Evolutionary conservation across 805 yeast genomes (phyloP).

Genomic region (Pachysolen tannophilus): DNA sequence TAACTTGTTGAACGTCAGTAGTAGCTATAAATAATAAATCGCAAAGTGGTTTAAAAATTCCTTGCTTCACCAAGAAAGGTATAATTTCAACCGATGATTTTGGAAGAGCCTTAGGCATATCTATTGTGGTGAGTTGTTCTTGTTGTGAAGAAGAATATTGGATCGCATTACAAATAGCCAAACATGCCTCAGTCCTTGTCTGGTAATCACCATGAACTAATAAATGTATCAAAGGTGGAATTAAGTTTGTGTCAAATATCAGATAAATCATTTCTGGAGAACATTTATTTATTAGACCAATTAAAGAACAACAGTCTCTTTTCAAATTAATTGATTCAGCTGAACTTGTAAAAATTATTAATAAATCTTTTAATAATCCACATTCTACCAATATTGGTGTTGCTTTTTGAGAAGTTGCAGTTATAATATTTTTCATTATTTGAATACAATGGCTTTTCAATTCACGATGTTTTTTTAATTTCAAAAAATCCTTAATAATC

Average conservation of each 20-base stretch:
- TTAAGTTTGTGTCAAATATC: constrained; percentile 6
- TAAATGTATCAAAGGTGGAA: constrained; percentile 8
- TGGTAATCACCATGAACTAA: constrained; percentile 1
- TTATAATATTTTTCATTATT: constrained; percentile 9
- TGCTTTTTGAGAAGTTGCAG: constrained; percentile 7
- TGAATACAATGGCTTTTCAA: constrained; percentile 4
- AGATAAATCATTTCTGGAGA: constrained; percentile 6
- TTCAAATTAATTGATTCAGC: constrained; percentile 4
- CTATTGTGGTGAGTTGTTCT: neutral
- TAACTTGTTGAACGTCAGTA: constrained; percentile 2
- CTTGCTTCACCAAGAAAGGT: constrained; percentile 8
- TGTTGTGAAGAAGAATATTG: constrained; percentile 5
- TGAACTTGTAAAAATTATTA: constrained; percentile 5
- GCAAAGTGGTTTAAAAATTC: constrained; percentile 6
- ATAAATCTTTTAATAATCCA: constrained; percentile 4
- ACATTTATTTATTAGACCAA: constrained; percentile 6
- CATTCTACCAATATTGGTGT: constrained; percentile 2
- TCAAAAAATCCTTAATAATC: constrained; percentile 6
- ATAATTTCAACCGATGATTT: neutral
- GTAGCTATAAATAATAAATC: constrained; percentile 4
- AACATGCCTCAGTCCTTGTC: constrained; percentile 5
- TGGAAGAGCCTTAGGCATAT: neutral
- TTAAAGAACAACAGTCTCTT: constrained; percentile 6
- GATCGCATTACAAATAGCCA: constrained; percentile 9
- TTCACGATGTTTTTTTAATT: constrained; percentile 1